Conservation (phyloP, 2,329 filamentous ascomycete species). For the Aureobasidium melanogenum region DNA sequence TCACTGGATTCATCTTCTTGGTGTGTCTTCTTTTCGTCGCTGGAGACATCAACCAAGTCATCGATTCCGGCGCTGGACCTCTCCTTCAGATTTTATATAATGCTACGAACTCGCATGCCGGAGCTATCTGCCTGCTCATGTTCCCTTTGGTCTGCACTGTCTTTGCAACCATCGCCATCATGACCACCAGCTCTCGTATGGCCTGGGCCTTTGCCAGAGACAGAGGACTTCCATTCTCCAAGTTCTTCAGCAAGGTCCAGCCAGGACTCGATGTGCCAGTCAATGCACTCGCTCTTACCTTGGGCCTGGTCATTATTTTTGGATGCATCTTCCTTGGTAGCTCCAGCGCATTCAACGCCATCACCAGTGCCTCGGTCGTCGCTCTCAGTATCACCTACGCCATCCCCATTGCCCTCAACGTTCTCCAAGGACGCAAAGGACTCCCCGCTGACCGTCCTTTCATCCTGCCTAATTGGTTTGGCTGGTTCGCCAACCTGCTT, state of each 20-base stretch:
- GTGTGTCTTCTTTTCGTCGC: conserved; percentile 28
- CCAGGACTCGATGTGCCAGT: conserved; percentile 26
- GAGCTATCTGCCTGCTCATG: conserved; percentile 28
- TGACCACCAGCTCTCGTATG: conserved; percentile 30
- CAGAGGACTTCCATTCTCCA: conserved; percentile 26
- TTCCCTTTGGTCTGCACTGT: conserved; percentile 28
- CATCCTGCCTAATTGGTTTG: conserved; percentile 44
- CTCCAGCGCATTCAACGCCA: conserved; percentile 29
- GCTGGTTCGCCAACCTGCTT: conserved; percentile 51
- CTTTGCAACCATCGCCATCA: conserved; percentile 27
- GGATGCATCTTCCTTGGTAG: conserved; percentile 30
- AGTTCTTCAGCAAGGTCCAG: conserved; percentile 27
- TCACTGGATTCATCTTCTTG: conserved; percentile 29
- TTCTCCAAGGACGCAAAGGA: conserved; percentile 55
- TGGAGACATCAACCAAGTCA: conserved; percentile 24
- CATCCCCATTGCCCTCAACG: conserved; percentile 63
- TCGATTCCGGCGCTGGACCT: conserved; percentile 24
- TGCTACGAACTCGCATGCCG: conserved; percentile 26
- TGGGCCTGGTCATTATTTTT: conserved; percentile 25
- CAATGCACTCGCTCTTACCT: conserved; percentile 25
- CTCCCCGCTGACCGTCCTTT: conserved; percentile 51
- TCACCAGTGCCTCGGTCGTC: conserved; percentile 50
- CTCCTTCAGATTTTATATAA: conserved; percentile 27
- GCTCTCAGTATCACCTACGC: conserved; percentile 64
- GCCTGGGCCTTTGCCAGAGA: conserved; percentile 30